Evolutionary conservation across 495 filamentous ascomycete genomes (phyloP).

Genomic region (Thozetella sp.): DNA sequence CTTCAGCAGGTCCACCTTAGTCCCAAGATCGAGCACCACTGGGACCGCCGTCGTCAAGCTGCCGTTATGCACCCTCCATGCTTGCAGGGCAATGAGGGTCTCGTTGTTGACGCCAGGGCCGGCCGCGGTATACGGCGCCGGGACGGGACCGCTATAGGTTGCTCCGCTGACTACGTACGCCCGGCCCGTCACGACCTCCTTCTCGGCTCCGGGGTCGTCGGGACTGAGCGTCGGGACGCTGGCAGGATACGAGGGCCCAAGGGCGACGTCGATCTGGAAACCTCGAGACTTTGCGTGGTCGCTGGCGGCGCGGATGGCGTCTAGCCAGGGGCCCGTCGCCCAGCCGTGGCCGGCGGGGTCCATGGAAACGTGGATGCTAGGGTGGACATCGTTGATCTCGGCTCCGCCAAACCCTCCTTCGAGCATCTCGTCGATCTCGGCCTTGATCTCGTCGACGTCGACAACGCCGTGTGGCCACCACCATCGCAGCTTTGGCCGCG

Average conservation of each 20-base stretch:
- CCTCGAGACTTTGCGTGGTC: not conserved
- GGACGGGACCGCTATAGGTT: not conserved
- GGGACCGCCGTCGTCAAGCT: slow-evolving; percentile 3
- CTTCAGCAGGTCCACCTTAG: slow-evolving; percentile 1
- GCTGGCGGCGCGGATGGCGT: not conserved
- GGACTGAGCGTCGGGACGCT: slow-evolving; percentile 3
- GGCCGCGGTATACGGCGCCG: not conserved
- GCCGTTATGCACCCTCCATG: slow-evolving; percentile 1
- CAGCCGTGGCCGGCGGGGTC: slow-evolving; percentile 5
- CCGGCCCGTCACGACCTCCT: slow-evolving; percentile 2
- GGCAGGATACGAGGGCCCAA: slow-evolving; percentile 7
- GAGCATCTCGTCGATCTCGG: slow-evolving; percentile 8
- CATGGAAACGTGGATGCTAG: slow-evolving; percentile 1
- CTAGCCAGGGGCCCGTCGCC: slow-evolving; percentile 5
- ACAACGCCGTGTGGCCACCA: slow-evolving; percentile 9
- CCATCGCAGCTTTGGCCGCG: slow-evolving; percentile 6
- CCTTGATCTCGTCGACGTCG: slow-evolving; percentile 1
- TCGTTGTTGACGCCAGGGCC: slow-evolving; percentile 3
- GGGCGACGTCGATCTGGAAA: slow-evolving; percentile 5
- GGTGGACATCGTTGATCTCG: slow-evolving; percentile 7
- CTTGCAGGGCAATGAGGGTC: slow-evolving; percentile 8
- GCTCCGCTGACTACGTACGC: not conserved
- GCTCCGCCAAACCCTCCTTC: slow-evolving; percentile 5
- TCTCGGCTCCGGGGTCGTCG: slow-evolving; percentile 3
- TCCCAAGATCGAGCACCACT: slow-evolving; percentile 4